These are phyloP conservation scores for Syzygium aqueum DNA, from an alignment of 345 rosid species.

Conservation along the genomic window DNA sequence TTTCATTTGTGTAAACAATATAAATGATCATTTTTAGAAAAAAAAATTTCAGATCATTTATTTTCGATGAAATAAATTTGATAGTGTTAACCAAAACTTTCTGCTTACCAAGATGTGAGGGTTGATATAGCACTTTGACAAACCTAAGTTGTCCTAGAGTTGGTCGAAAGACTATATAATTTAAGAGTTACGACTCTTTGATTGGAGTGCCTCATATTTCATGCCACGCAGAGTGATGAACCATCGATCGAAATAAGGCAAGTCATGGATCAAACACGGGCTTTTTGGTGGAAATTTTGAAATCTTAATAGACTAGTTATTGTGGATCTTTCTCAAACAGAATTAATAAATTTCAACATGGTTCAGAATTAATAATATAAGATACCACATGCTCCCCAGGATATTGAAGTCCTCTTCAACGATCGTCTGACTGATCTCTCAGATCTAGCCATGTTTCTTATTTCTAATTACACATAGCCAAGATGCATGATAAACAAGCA, in stretches of 20 bases:
- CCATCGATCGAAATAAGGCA: background rate
- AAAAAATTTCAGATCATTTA: background rate
- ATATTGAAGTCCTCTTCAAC: background rate
- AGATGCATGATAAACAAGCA: background rate
- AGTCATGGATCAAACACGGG: background rate
- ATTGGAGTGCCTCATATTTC: background rate
- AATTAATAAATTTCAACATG: background rate
- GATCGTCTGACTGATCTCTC: background rate
- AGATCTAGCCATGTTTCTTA: background rate
- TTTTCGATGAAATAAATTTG: background rate
- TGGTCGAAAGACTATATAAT: background rate
- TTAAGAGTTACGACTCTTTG: background rate
- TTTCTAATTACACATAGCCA: background rate
- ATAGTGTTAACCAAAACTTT: background rate
- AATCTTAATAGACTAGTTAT: background rate
- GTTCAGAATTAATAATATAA: background rate
- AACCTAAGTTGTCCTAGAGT: background rate
- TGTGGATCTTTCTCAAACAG: background rate
- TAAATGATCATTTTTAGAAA: background rate
- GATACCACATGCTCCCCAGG: background rate
- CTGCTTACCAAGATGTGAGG: background rate
- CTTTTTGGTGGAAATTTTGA: background rate
- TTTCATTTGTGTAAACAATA: background rate
- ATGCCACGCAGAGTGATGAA: background rate
- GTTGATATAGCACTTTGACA: background rate